Evolutionary conservation across 75 land plant genomes (phyloP), one percentile per base, ranked within the genome.

Genomic region (Chamaecyparis obtusa): DNA sequence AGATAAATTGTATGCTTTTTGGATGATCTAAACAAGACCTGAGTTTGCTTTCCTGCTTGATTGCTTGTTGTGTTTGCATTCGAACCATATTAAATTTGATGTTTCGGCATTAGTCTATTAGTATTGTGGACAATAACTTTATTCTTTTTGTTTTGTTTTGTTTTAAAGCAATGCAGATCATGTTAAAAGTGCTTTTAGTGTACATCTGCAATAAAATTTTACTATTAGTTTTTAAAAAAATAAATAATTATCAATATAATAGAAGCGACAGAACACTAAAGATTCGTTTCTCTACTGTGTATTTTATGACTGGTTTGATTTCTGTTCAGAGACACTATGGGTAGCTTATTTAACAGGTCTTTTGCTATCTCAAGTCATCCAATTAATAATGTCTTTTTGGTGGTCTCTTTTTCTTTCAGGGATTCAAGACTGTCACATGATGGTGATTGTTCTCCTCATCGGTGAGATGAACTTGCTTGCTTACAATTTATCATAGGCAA

Each of bases 371-470:
- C 44, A 17, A 17, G 24, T 37, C 81, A 17, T 21, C 11, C 9
- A 6, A 5, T 78, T 41, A 39, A 17, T 78, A 78, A 78, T 78
- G 81, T 21, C 17, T 78, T 39, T 21, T 19, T 78, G 46, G 2
- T 74, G 9, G 0, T 14, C 5, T 81, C 57, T 19, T 46, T 83
- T 82, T 86, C 27, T 9, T 78, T 71, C 90, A 91, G 91, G 83
- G 60, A 85, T 15, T 54, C 89, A 30, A 72, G 48, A 72, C 87
- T 85, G 35, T 41, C 82, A 21, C 54, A 72, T 72, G 83, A 44
- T 39, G 76, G 76, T 24, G 48, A 77, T 43, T 14, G 11, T 3
- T 84, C 85, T 9, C 85, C 85, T 5, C 85, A 60, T 36, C 37
- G 85, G 85, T 57, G 55, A 51, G 85, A 81, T n/a, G 21, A 44